Evolutionary conservation across 805 yeast genomes (phyloP).

Genomic region (Peterozyma xylosa): DNA sequence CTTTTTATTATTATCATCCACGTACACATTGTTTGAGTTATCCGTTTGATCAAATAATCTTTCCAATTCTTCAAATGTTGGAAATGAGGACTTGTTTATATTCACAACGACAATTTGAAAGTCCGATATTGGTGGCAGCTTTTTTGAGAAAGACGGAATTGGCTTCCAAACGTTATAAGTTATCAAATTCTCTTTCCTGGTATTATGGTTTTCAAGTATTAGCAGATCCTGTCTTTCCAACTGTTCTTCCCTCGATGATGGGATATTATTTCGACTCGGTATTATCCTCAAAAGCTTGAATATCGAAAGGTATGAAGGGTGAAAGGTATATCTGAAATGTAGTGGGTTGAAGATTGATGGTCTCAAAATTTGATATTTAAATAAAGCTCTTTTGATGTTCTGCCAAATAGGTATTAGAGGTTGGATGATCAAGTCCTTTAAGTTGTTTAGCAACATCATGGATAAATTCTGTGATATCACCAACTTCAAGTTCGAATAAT

Average conservation of each 20-base stretch:
- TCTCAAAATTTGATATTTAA: constrained; percentile 1
- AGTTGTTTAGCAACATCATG: constrained; percentile 5
- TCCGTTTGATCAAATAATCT: constrained; percentile 23
- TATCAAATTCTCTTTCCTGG: constrained; percentile 16
- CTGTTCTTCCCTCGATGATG: background rate
- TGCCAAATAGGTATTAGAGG: constrained; percentile 4
- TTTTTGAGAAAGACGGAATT: constrained; percentile 58
- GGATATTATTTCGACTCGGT: background rate
- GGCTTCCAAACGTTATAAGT: constrained; percentile 84
- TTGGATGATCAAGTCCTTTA: constrained; percentile 3
- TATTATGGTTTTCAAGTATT: background rate
- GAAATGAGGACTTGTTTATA: constrained; percentile 34
- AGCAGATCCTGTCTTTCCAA: background rate
- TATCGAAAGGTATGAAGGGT: constrained; percentile 2
- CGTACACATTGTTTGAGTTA: constrained; percentile 1
- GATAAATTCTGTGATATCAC: constrained; percentile 7
- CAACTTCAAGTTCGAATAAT: constrained; percentile 6
- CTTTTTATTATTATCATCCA: background rate
- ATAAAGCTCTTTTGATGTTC: background rate
- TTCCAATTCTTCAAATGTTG: constrained; percentile 35
- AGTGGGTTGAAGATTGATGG: constrained; percentile 4
- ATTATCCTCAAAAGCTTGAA: constrained; percentile 3
- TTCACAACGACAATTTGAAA: constrained; percentile 60
- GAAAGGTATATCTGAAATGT: constrained; percentile 4
- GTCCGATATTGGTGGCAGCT: constrained; percentile 64